Evolutionary conservation across 495 filamentous ascomycete species (phyloP), one percentile per base, ranked within the genome.

Genomic region (Pseudomonodictys pantanalensis): DNA sequence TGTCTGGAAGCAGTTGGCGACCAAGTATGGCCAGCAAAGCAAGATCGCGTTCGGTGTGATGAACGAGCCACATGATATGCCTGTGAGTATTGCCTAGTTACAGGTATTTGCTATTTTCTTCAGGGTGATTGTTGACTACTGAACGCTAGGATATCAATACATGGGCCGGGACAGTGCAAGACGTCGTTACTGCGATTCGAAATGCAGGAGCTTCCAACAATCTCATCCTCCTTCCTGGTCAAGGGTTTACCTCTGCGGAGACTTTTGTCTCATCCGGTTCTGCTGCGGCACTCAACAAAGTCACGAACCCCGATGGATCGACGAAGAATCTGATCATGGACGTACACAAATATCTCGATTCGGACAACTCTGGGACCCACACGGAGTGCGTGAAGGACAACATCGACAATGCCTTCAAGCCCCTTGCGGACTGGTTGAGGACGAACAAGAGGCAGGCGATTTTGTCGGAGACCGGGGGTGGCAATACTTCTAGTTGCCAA

Each of bases 41-140:
- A 79, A 77, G 12, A 70, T 84, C 23, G 68, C 78, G n/a, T 84
- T 86, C 68, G 82, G 82, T 32, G 67, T 85, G 42, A 84, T 86
- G 79, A 86, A 85, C 66, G 83, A 86, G 67, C 81, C 83, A 3
- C 81, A 82, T 58, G 65, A 74, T 52, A 67, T 62, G 32, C 70
- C 46, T 42, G 52, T 56, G 46, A 11, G 52, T 30, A 2, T 45
- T 32, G 8, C 35, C 35, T 24, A 15, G 8, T 67, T 48, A 2
- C 29, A 18, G 56, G 58, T 23, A 41, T 15, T 23, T 11, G 11
- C 2, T 65, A 54, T 7, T 61, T 64, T 30, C 66, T 72, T 49
- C 71, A 80, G 32, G 68, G 41, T 6, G 11, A 44, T 10, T 9
- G 8, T 18, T 8, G 41, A 9, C 76, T 28, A 47, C 17, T 10